phyloP scores from a whole-genome alignment of 1,284 basidiomycete species.

The Ustilago sp. region DNA sequence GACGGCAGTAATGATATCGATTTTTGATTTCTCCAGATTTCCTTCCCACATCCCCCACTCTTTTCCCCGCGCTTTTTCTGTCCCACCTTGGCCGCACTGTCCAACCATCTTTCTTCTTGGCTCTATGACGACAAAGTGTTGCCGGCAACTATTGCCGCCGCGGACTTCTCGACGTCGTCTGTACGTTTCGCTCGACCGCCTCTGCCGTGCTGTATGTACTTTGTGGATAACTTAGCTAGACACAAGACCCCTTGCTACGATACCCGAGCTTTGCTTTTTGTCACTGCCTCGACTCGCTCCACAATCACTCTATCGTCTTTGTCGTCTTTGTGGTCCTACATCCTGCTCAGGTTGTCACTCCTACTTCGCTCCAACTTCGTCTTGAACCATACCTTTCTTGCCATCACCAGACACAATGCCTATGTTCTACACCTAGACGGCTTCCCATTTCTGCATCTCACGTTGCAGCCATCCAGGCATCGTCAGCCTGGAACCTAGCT shows the following conservation, averaged over 20 bases:
- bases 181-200: neutral
- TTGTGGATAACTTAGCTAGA: neutral
- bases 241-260: neutral
- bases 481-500: neutral
- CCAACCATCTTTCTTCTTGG: slow-evolving; percentile 6
- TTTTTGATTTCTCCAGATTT: slow-evolving; percentile 17
- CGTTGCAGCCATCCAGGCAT: too few relatives aligned
- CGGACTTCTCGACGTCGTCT: neutral
- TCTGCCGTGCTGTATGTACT: neutral
- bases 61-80: slow-evolving; percentile 4
- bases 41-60: slow-evolving; percentile 10
- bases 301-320: neutral
- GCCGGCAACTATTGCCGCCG: neutral
- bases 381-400: neutral
- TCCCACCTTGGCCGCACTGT: neutral
- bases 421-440: neutral
- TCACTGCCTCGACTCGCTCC: slow-evolving; percentile 6
- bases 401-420: neutral
- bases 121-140: slow-evolving; percentile 1
- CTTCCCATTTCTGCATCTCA: too few relatives aligned
- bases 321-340: slow-evolving; percentile 1
- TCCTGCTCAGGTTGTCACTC: neutral
- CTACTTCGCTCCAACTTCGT: neutral
- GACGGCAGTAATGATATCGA: neutral
- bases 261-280: neutral